Evolutionary conservation across 306 rosid species (phyloP).

Genomic region (Carpinus fangiana): DNA sequence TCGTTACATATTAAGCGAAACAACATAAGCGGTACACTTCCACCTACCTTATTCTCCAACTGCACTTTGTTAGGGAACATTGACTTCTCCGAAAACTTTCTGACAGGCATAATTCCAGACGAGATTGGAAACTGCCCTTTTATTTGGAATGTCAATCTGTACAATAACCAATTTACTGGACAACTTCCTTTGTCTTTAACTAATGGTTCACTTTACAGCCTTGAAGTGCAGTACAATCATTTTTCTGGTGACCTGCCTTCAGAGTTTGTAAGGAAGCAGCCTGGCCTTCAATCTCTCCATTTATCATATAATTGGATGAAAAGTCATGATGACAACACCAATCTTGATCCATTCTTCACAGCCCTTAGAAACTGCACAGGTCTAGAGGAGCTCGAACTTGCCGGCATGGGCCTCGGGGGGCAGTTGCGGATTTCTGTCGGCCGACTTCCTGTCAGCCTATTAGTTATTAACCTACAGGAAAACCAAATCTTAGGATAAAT

Average conservation of each 20-base stretch:
- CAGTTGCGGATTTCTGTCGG: constrained; percentile 41
- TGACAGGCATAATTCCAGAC: constrained; percentile 51
- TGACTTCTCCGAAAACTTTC: constrained; percentile 55
- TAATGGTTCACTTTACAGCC: constrained; percentile 31
- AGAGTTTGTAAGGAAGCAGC: constrained; percentile 35
- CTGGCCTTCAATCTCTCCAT: constrained; percentile 41
- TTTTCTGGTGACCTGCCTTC: constrained; percentile 58
- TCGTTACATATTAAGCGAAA: constrained; percentile 24
- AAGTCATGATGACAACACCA: constrained; percentile 55
- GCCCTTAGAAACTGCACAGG: constrained; percentile 51
- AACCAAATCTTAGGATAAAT: constrained; percentile 60
- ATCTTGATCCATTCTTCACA: constrained; percentile 56
- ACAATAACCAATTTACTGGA: constrained; percentile 62
- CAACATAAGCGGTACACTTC: constrained; percentile 44
- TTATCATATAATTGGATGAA: constrained; percentile 54
- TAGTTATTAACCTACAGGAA: constrained; percentile 43
- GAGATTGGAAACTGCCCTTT: constrained; percentile 59
- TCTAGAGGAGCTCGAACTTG: constrained; percentile 63
- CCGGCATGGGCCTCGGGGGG: constrained; percentile 68
- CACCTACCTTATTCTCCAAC: constrained; percentile 59
- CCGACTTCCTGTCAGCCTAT: constrained; percentile 25
- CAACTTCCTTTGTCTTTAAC: constrained; percentile 51
- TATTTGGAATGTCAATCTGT: constrained; percentile 55
- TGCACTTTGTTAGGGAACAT: constrained; percentile 41
- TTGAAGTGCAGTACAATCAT: constrained; percentile 57